Conservation (phyloP, 2,329 filamentous ascomycete genomes). For the Epichloe sylvatica region DNA sequence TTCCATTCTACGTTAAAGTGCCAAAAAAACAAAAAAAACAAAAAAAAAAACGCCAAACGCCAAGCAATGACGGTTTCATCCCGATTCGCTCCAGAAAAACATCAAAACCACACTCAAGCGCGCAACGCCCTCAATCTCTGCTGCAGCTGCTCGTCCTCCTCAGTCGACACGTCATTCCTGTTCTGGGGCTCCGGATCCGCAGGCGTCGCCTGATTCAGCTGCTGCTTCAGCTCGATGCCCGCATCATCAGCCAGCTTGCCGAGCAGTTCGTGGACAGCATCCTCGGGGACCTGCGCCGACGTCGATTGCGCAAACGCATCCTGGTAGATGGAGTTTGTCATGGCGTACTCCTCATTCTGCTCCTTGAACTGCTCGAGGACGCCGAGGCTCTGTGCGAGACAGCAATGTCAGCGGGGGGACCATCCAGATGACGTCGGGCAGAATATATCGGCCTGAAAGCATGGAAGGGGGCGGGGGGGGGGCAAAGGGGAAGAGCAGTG, state of each 20-base stretch:
- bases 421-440: too few relatives aligned
- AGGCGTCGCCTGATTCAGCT: constrained; percentile 47
- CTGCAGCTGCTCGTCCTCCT: constrained; percentile 64
- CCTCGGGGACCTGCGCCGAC: constrained; percentile 56
- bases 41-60: constrained; percentile 4
- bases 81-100: neutral
- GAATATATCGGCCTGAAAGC: too few relatives aligned
- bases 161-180: constrained; percentile 53
- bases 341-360: constrained; percentile 50
- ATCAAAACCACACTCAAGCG: constrained; percentile 17
- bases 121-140: constrained; percentile 43
- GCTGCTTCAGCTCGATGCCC: constrained; percentile 65
- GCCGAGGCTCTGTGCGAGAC: constrained; percentile 30
- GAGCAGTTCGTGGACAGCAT: constrained; percentile 76
- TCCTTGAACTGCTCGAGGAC: constrained; percentile 47
- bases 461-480: too few relatives aligned
- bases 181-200: constrained; percentile 42
- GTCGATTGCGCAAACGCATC: constrained; percentile 72
- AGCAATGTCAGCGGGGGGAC: neutral
- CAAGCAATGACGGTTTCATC: constrained; percentile 4
- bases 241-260: constrained; percentile 79
- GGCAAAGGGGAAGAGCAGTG: constrained; percentile 3
- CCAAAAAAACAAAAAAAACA: too few relatives aligned
- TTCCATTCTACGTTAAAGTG: neutral
- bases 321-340: constrained; percentile 64